Base-by-base conservation (phyloP, 108 stramenopile genomes). In the Fistulifera solaris region DNA sequence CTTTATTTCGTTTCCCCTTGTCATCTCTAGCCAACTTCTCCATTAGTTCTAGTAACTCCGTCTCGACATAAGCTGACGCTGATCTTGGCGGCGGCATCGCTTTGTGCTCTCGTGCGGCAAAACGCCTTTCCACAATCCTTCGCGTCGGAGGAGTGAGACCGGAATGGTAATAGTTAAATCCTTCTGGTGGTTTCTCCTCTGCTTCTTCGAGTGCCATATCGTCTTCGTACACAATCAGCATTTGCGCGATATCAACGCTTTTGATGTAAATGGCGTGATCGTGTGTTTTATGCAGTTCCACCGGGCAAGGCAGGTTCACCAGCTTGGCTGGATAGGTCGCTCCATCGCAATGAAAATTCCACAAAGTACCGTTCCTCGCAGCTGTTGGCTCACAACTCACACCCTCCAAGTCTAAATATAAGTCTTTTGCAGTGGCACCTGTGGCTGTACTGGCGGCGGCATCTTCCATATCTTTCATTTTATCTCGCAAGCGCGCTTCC, bases 231-330 rank as follows among this genome's bases (percentile, higher is more conserved):
- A 96, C 91, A 52, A 94, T 81, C 44, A 94, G 55, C 81, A 94
- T 89, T 76, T 96, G 95, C 0, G 92, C 95, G 25, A 96, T 59
- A 65, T 96, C 95, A 1, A 69, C 67, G 27, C 77, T 71, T 66
- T 96, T 96, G 78, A 83, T 92, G 52, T 86, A 94, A 59, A 81
- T 84, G 55, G 77, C 85, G 63, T 89, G 85, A 68, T 96, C 93
- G 42, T 88, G 72, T 17, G 89, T 94, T 58, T 96, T 96, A 63
- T 91, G 92, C 38, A 91, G 57, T 72, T 96, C 95, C 38, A 96
- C 66, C 14, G 87, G 81, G 61, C 89, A 92, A n/a, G 94, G 94
- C 12, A 96, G 63, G 67, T 96, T 93, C 40, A 92, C 91, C 16
- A 96, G 58, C 41, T 86, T 77, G 23, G 94, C 94, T 28, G 94